A percentile compares a stretch with the other conserved stretches of the same genome.
phyloP scores from a whole-genome alignment of 2,329 filamentous ascomycete genomes.

The Paracoccidioides lutzii region DNA sequence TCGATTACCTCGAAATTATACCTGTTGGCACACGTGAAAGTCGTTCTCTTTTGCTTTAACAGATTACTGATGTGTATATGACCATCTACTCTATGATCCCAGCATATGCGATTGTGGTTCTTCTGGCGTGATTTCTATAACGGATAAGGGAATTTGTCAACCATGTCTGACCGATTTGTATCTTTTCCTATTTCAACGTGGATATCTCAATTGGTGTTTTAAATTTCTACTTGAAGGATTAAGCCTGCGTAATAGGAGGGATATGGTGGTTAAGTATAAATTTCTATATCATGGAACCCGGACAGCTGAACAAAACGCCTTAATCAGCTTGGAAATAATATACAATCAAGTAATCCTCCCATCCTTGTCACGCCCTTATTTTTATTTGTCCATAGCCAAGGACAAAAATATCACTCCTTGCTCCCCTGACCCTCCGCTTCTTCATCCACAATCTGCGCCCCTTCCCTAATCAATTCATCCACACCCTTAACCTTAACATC shows the following conservation, averaged over 20 bases:
- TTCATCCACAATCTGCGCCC: constrained; percentile 25
- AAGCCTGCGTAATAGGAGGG: not conserved
- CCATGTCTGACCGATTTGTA: not conserved
- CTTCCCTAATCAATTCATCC: constrained; percentile 39
- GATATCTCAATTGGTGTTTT: not conserved
- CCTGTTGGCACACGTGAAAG: not conserved
- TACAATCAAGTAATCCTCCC: not conserved
- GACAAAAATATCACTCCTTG: not conserved
- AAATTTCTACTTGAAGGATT: not conserved
- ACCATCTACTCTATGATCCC: not conserved
- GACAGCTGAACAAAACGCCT: not conserved
- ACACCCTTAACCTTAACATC: constrained; percentile 57
- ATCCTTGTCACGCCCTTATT: not conserved
- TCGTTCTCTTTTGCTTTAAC: not conserved
- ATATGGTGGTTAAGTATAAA: not conserved
- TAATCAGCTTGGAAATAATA: not conserved
- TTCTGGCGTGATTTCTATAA: not conserved
- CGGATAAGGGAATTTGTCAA: too few species aligned
- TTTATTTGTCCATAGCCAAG: not conserved
- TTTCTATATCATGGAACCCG: not conserved
- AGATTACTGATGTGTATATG: not conserved
- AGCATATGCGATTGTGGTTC: not conserved
- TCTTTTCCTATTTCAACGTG: not conserved
- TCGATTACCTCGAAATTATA: not conserved
- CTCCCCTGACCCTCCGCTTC: not conserved